phyloP scores from a whole-genome alignment of 2,329 filamentous ascomycete species.

The Hypomyces perniciosus region DNA sequence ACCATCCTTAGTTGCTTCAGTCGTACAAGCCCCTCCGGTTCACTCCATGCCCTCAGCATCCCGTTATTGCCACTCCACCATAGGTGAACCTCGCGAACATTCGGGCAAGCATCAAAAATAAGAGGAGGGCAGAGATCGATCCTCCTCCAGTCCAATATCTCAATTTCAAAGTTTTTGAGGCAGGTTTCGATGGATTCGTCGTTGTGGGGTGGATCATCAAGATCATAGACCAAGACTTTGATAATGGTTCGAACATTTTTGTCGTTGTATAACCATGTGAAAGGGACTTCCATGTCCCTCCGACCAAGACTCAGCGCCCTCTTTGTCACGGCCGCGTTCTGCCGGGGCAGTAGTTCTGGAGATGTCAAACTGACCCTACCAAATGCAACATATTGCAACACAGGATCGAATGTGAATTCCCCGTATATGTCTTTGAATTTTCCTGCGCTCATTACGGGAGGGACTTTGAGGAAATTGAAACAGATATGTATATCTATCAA shows the following conservation, averaged over 20 bases:
- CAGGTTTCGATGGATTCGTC: neutral
- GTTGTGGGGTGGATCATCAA: neutral
- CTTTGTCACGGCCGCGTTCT: too few species aligned
- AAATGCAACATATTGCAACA: too few species aligned
- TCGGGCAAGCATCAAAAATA: neutral
- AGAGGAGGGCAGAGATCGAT: neutral
- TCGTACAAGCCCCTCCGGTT: neutral
- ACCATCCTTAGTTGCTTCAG: neutral
- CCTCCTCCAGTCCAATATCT: neutral
- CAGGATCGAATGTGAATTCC: too few species aligned
- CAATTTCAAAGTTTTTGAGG: neutral
- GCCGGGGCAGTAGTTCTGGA: too few species aligned
- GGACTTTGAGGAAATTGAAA: too few species aligned
- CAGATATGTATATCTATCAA: too few species aligned
- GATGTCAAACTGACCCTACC: too few species aligned
- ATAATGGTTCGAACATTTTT: neutral
- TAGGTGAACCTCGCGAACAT: neutral
- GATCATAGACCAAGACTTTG: neutral
- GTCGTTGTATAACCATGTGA: neutral
- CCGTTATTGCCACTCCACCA: conserved; percentile 1
- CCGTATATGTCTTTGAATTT: too few species aligned
- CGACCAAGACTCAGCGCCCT: too few species aligned
- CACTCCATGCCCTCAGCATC: neutral
- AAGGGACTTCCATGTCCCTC: neutral
- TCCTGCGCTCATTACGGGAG: too few species aligned